phyloP scores from a whole-genome alignment of 495 filamentous ascomycete species.

The Podospora sp. region DNA sequence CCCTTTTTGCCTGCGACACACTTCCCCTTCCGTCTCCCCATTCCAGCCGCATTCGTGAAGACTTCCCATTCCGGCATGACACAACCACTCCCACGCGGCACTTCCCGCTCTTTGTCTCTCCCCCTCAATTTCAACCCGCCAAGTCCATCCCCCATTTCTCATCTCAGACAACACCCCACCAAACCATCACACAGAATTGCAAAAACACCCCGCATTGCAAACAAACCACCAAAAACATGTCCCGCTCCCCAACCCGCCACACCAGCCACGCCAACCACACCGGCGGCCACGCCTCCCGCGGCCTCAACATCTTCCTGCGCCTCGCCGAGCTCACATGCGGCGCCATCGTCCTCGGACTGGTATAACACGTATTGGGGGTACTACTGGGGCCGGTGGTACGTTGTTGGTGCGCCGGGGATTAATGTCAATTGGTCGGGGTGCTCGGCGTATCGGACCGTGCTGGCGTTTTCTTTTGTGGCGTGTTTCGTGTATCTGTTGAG shows the following conservation, averaged over 20 bases:
- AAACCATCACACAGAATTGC: too few species aligned
- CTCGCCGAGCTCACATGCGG: slow-evolving; percentile 24
- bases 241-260: too few species aligned
- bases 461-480: slow-evolving; percentile 30
- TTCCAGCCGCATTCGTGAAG: too few species aligned
- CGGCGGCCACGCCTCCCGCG: slow-evolving; percentile 18
- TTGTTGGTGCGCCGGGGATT: slow-evolving; percentile 16
- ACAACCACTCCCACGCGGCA: neutral
- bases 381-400: slow-evolving; percentile 31
- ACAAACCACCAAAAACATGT: too few species aligned
- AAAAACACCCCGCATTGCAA: too few species aligned
- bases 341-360: slow-evolving; percentile 28
- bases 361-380: slow-evolving; percentile 29
- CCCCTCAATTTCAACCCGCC: too few species aligned
- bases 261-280: neutral
- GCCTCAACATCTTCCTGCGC: slow-evolving; percentile 22
- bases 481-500: slow-evolving; percentile 20
- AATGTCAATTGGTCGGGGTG: slow-evolving; percentile 27
- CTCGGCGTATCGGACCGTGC: slow-evolving; percentile 25
- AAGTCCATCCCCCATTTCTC: too few species aligned
- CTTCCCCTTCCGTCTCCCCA: too few species aligned
- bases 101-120: too few species aligned
- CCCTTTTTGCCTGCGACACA: too few species aligned
- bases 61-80: neutral
- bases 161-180: too few species aligned